Base-by-base conservation (phyloP, 306 rosid species). In the Prunus mume region DNA sequence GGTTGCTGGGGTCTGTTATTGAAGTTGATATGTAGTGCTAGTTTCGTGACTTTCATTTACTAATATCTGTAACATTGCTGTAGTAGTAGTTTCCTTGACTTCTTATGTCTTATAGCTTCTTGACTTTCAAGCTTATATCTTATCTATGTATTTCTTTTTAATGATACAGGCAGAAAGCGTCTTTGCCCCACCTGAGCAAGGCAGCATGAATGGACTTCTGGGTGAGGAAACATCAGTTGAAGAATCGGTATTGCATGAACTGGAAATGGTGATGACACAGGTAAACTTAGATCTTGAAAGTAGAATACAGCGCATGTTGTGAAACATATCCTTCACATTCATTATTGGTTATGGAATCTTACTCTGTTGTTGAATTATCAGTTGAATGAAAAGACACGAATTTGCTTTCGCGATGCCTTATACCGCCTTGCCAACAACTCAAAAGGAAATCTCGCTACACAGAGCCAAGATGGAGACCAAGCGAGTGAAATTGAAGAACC, bases 371-470 rank as follows among this genome's bases (percentile, higher is more conserved):
- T 12, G 64, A 14, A 47, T 80, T 18, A 61, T 45, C 79, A 92
- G 97, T 80, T 90, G 70, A 74, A 81, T 14, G 88, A 83, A 69
- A 88, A 83, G 68, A 88, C 93, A 54, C 89, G 96, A 11, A 78
- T 90, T 28, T 76, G 88, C 81, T 84, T 90, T 77, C 96, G 96
- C 17, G 96, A 92, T 77, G 83, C 97, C 72, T 79, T 92, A 14
- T 90, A 84, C 84, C 97, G 97, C 58, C 93, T 92, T 52, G 97
- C 97, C 12, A 69, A 71, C 18, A 82, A 82, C 83, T 88, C 96
- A 17, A 62, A 84, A 76, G 86, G 73, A 25, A 75, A 83, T 58
- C 43, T 57, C 30, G 57, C 6, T 61, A 32, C 63, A 45, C 79
- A 71, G 27, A 76, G 78, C 56, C 50, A 78, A 32, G 86, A 87